Evolutionary conservation across 2,329 filamentous ascomycete genomes (phyloP).

Genomic region (Pseudocercospora musae): DNA sequence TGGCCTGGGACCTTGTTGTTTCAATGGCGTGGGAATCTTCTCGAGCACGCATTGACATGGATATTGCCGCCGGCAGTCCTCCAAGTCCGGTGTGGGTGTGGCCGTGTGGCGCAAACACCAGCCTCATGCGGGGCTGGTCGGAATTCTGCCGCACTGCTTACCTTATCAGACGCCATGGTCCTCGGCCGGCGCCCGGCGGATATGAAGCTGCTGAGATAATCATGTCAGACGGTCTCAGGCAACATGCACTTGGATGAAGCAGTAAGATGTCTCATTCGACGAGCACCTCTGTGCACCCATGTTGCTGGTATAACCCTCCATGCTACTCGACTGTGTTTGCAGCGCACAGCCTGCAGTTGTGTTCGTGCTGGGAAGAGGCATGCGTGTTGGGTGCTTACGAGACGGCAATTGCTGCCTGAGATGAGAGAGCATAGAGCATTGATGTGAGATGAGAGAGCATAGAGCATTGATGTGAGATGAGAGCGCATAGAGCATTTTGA

Average conservation of each 20-base stretch:
- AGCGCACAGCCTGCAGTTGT: neutral
- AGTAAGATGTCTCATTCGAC: neutral
- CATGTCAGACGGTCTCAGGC: too few relatives aligned
- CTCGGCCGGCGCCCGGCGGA: neutral
- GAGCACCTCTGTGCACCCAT: neutral
- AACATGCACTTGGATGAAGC: neutral
- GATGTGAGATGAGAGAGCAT: neutral
- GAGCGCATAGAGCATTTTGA: too few relatives aligned
- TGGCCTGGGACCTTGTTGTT: neutral
- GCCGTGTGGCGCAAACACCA: neutral
- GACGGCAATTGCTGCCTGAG: neutral
- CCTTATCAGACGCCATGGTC: neutral
- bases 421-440: neutral
- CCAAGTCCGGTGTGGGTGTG: constrained; percentile 2
- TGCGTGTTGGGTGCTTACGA: neutral
- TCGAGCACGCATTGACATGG: neutral
- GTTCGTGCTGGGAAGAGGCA: neutral
- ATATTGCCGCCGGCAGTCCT: neutral
- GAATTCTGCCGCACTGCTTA: constrained; percentile 2
- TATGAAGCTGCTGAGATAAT: neutral
- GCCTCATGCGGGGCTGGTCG: neutral
- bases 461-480: neutral
- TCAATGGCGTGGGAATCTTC: neutral
- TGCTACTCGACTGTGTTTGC: neutral
- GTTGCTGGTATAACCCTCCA: neutral